Evolutionary conservation across 1,139 yeast species (phyloP), one percentile per base, ranked within the genome.

Genomic region (Blastobotrys niveus): DNA sequence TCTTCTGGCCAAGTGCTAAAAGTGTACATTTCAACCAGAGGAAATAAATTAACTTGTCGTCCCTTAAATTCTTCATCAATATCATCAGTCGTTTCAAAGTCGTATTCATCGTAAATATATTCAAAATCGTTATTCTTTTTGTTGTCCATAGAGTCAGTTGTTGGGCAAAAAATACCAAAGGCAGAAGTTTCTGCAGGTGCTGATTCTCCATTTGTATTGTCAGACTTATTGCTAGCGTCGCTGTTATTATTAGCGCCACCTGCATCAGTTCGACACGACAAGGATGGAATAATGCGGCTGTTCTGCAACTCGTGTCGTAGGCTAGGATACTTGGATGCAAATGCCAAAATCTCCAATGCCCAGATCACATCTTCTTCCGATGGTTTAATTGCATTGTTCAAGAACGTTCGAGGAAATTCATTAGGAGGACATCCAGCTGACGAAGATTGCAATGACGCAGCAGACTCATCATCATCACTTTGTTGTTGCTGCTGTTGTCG

Each of bases 341-440:
- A 91, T 17, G 97, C 97, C 46, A 91, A 66, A 27, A 91, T 72
- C 64, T 91, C 97, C 45, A 91, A 71, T 5, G 95, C 83, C 96
- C 96, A 88, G 29, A 87, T 80, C 24, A 91, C 85, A 61, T 91
- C 98, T 60, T 89, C 96, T 52, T 86, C 95, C 49, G 87, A 76
- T 1, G 96, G 96, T 9, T 87, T 76, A 15, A 88, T 75, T 20
- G 82, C 80, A 1, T 95, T 94, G 47, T 81, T 77, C 26, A 80
- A 42, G 26, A 40, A 43, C 20, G 6, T 32, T 14, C 42, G 38
- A 19, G 43, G 43, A 5, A 14, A 36, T 36, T 36, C 21, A 6
- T 31, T 20, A 5, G 8, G 18, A 29, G 8, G 8, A 19, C 10
- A 12, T 31, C 14, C 32, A 15, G 3, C 15, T 25, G 30, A 3